Evolutionary conservation across 805 yeast species (phyloP), one percentile per base, ranked within the genome.

Genomic region (Candida michaelii): DNA sequence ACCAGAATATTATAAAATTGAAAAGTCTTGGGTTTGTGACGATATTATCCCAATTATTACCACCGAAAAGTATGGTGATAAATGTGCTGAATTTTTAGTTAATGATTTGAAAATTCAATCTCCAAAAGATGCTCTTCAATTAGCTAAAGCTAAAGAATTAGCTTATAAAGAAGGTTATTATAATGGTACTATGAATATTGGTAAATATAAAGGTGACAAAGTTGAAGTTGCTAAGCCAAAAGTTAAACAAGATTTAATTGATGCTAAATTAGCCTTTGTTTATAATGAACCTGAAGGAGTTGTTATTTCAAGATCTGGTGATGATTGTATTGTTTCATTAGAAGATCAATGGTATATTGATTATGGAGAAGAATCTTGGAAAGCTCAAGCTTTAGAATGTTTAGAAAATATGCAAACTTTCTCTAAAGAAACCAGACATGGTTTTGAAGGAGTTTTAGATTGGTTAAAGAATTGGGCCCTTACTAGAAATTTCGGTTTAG

Each of bases 391-490:
- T 41, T 69, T 82, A 49, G 93, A 85, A 55, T 85, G 95, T 63
- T 76, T 93, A 48, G 75, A 74, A 36, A 62, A 66, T 46, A 82
- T 93, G 91, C 79, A 85, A 62, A 77, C 90, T 9, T 91, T 78
- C 73, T 75, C 83, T 40, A 73, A 82, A 38, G 98, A 90, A 71
- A 87, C 95, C 31, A 78, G 85, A 56, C 81, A 91, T 59, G 96
- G 95, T 5, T 91, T 93, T 56, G 96, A 89, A 67, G 90, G 89
- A 65, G 96, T 87, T 45, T 75, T 93, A 58, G 95, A 84, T 53
- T 93, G 99, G 99, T 80, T 93, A 59, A 87, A 85, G 71, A 90
- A 89, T 74, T 93, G 99, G 99, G 98, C 99, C 40, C 88, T 93
- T 46, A 88, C 96, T 45, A 86, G 99, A 75, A 83, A 95, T 43